Conservation (phyloP, 1,284 basidiomycete species). For the Cutaneotrichosporon spelunceum region DNA sequence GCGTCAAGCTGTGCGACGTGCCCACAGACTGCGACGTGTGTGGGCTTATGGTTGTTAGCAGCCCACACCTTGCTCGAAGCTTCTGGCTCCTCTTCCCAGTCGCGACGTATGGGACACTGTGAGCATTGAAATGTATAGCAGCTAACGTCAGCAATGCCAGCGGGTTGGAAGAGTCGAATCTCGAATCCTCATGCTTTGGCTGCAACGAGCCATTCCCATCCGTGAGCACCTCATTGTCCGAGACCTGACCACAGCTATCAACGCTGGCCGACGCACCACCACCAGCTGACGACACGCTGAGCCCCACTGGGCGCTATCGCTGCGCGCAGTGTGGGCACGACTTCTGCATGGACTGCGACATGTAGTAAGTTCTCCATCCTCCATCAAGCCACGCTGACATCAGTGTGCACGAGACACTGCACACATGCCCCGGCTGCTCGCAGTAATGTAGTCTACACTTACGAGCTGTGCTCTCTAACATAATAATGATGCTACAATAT, state of each 20-base stretch:
- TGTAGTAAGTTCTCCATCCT: constrained; percentile 52
- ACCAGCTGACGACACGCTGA: constrained; percentile 63
- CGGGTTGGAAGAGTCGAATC: constrained; percentile 44
- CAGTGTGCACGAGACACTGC: constrained; percentile 65
- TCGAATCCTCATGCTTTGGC: constrained; percentile 60
- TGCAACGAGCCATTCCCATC: constrained; percentile 65
- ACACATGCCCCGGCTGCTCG: constrained; percentile 61
- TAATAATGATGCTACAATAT: constrained; percentile 3
- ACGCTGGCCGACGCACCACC: constrained; percentile 43
- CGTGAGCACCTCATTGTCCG: not conserved
- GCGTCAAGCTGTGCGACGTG: constrained; percentile 90
- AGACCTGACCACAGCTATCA: not conserved
- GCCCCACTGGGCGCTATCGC: constrained; percentile 71
- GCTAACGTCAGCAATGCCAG: constrained; percentile 43
- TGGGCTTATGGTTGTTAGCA: constrained; percentile 94
- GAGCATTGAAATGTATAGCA: not conserved
- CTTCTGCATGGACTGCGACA: constrained; percentile 70
- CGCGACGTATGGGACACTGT: constrained; percentile 34
- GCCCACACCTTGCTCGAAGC: constrained; percentile 84
- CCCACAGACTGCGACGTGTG: constrained; percentile 98
- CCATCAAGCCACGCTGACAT: not conserved
- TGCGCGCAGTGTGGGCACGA: constrained; percentile 52
- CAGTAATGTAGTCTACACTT: constrained; percentile 21
- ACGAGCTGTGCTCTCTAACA: constrained; percentile 1
- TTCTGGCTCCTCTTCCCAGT: constrained; percentile 51